These are phyloP conservation scores for Aspergillus eucalypticola DNA, from an alignment of 2,329 filamentous ascomycete genomes.

Conservation along the genomic window DNA sequence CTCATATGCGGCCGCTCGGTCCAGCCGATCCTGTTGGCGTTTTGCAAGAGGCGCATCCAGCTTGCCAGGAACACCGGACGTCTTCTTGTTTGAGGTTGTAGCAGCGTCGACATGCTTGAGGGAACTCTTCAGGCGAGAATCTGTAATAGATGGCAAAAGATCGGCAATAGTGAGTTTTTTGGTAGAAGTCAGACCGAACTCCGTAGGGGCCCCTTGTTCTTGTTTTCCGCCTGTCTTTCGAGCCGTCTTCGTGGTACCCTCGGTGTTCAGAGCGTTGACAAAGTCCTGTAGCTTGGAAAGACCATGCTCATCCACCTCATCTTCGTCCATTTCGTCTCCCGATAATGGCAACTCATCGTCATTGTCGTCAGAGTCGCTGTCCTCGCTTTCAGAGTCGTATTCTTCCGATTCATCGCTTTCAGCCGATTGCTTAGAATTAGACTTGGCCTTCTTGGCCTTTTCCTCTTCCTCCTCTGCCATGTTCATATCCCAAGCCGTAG, in stretches of 20 bases:
- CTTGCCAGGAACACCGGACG: slow-evolving; percentile 62
- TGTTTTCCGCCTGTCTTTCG: slow-evolving; percentile 52
- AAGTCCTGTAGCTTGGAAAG: slow-evolving; percentile 67
- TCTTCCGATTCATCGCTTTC: slow-evolving; percentile 37
- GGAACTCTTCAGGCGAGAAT: slow-evolving; percentile 74
- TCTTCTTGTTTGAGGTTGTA: slow-evolving; percentile 45
- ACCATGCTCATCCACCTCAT: slow-evolving; percentile 40
- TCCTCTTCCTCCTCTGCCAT: slow-evolving; percentile 44
- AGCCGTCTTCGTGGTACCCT: slow-evolving; percentile 35
- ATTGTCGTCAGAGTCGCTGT: slow-evolving; percentile 36
- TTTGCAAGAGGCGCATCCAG: slow-evolving; percentile 80
- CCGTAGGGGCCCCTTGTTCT: slow-evolving; percentile 63
- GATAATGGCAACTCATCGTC: slow-evolving; percentile 41
- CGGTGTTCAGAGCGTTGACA: slow-evolving; percentile 63
- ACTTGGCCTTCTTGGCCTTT: slow-evolving; percentile 30
- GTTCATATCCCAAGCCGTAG: slow-evolving; percentile 61
- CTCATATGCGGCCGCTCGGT: slow-evolving; percentile 79
- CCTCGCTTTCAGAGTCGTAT: slow-evolving; percentile 46
- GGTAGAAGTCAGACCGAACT: slow-evolving; percentile 59
- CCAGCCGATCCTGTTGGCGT: slow-evolving; percentile 80
- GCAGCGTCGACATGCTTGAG: slow-evolving; percentile 66
- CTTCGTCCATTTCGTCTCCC: slow-evolving; percentile 29
- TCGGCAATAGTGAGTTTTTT: slow-evolving; percentile 74
- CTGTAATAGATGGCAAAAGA: slow-evolving; percentile 70
- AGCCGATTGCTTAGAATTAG: slow-evolving; percentile 31